These are phyloP conservation scores for Fusarium musae DNA, from an alignment of 2,329 filamentous ascomycete species.

Conservation along the genomic window DNA sequence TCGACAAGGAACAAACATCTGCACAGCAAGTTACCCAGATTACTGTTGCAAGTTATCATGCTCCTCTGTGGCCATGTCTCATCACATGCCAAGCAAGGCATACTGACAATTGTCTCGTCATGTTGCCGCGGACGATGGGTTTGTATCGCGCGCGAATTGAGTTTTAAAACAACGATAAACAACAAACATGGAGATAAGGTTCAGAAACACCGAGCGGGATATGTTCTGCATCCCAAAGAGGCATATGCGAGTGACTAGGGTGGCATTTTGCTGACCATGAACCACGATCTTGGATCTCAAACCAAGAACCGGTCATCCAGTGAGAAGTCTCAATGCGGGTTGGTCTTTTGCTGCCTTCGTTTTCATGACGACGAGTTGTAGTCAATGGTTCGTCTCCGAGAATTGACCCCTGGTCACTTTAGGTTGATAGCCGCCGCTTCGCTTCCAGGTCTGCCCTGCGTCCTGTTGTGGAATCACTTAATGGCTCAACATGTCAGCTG, in stretches of 20 bases:
- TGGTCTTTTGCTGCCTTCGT: constrained; percentile 31
- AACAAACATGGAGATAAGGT: constrained; percentile 32
- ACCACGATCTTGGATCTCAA: constrained; percentile 34
- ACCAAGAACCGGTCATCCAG: constrained; percentile 13
- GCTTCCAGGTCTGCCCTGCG: constrained; percentile 29
- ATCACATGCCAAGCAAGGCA: constrained; percentile 24
- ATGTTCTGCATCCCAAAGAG: constrained; percentile 20
- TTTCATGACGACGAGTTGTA: constrained; percentile 41
- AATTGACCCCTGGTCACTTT: constrained; percentile 31
- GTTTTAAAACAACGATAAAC: constrained; percentile 30
- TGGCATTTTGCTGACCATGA: constrained; percentile 27
- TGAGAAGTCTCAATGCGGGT: constrained; percentile 27
- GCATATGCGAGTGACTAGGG: constrained; percentile 19
- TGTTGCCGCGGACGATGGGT: constrained; percentile 32
- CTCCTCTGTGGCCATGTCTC: constrained; percentile 9
- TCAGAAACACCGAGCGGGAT: constrained; percentile 24
- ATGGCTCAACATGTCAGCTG: constrained; percentile 34
- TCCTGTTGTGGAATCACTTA: constrained; percentile 15
- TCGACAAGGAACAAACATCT: not conserved
- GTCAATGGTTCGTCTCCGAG: constrained; percentile 34
- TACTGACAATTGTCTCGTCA: constrained; percentile 6
- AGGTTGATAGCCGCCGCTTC: constrained; percentile 19
- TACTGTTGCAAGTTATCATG: constrained; percentile 4
- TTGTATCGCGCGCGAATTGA: constrained; percentile 13
- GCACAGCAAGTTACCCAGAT: not conserved